A percentile compares a stretch with the other conserved stretches of the same genome.
Conservation (phyloP, 306 rosid species). For the Sechiopsis laciniata region DNA sequence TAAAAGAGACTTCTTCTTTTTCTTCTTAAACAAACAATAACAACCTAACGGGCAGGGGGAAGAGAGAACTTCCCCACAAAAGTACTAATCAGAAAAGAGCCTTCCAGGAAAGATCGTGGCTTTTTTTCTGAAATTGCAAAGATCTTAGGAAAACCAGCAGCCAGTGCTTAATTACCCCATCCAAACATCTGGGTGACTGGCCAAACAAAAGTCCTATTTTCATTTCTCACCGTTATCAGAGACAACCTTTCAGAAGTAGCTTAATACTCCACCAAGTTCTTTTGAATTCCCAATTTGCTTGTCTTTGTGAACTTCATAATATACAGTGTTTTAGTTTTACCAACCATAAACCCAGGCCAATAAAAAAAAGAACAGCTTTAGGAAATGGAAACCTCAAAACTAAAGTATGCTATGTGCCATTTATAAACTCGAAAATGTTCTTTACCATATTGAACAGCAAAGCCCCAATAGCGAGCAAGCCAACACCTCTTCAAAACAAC, state of each 20-base stretch:
- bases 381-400: conserved; percentile 18
- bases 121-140: not conserved
- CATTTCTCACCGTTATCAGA: not conserved
- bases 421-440: conserved; percentile 25
- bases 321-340: not conserved
- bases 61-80: not conserved
- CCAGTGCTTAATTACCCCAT: not conserved
- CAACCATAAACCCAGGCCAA: not conserved
- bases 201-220: not conserved
- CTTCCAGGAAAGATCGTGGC: not conserved
- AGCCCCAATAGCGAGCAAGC: conserved; percentile 98
- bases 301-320: conserved; percentile 10
- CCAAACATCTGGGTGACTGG: not conserved
- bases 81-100: not conserved
- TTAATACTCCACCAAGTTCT: not conserved
- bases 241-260: not conserved
- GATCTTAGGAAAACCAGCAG: not conserved
- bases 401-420: conserved; percentile 22
- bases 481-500: conserved; percentile 97
- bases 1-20: no score
- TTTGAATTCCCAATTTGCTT: not conserved
- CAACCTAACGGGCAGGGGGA: not conserved
- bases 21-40: not conserved
- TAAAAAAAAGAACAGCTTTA: conserved; percentile 1
- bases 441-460: conserved; percentile 83